phyloP scores from a whole-genome alignment of 1,284 basidiomycete genomes.

The Cerrena zonata region DNA sequence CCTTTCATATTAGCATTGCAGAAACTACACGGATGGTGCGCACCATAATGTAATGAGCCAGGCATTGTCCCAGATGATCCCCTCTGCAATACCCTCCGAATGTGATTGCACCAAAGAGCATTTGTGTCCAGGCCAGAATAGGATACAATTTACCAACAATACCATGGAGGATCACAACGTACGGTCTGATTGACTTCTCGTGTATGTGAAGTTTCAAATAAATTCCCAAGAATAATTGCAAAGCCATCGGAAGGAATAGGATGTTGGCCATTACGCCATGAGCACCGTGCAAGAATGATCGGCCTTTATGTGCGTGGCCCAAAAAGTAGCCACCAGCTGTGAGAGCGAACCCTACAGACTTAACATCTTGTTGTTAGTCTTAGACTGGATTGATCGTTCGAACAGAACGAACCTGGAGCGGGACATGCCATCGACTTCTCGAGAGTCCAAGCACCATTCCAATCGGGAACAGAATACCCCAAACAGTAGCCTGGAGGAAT shows the following conservation, averaged over 20 bases:
- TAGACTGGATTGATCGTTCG: conserved; percentile 2
- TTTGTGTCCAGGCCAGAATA: conserved; percentile 83
- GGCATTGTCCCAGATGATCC: conserved; percentile 72
- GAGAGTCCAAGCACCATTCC: conserved; percentile 84
- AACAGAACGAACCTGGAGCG: conserved; percentile 56
- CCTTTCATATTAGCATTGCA: not conserved
- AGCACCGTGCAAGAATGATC: conserved; percentile 63
- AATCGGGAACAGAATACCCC: conserved; percentile 78
- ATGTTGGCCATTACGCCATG: conserved; percentile 72
- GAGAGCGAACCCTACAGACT: conserved; percentile 65
- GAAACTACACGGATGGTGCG: no score
- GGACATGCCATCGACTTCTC: conserved; percentile 80
- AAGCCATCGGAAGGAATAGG: conserved; percentile 57
- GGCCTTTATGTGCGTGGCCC: conserved; percentile 77
- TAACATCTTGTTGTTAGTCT: conserved; percentile 10
- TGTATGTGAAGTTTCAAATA: conserved; percentile 93
- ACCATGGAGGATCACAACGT: conserved; percentile 70
- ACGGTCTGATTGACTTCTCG: conserved; percentile 72
- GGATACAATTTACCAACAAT: conserved; percentile 83
- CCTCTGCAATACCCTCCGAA: conserved; percentile 69
- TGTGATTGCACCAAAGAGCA: conserved; percentile 67
- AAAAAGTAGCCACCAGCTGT: conserved; percentile 70
- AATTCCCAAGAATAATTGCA: conserved; percentile 72
- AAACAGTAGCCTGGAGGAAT: conserved; percentile 65
- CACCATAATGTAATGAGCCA: conserved; percentile 88